Evolutionary conservation across 2,329 filamentous ascomycete genomes (phyloP), one percentile per base, ranked within the genome.

Genomic region (Blumeriella jaapii): DNA sequence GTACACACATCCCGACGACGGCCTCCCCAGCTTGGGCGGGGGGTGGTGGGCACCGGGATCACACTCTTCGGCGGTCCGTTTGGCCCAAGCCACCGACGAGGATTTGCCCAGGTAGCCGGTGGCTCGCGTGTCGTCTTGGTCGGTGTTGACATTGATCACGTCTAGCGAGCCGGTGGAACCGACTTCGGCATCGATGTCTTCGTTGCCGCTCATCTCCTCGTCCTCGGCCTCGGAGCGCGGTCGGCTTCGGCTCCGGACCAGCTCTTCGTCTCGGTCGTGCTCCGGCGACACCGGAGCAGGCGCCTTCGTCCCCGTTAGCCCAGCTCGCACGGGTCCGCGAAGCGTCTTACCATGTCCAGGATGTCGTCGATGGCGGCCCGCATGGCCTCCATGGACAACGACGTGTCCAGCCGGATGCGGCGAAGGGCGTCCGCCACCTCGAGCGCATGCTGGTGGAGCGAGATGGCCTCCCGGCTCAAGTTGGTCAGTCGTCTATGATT

Each of bases 81-180:
- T 44, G 1, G 42, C 40, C 50, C 47, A 53, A 19, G 46, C 31
- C 11, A 50, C 46, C 6, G 48, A 31, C 3, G 46, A 47, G 7
- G 48, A 45, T 28, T 47, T 51, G 1, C 49, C 49, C 18, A 51
- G 22, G 30, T 47, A 40, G 9, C 47, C 49, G 3, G 36, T 47
- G 8, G 44, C 40, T 28, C 44, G 28, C 2, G 34, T 50, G 12
- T 49, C 44, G 15, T 49, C 46, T 26, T 29, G 42, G 34, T 52
- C 48, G 3, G 36, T 39, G 29, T 52, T 47, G 4, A 46, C 26
- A 31, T 47, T 37, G 17, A 44, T 38, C n/a, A 36, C 41, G 36
- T 51, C 50, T 2, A 49, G 11, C 13, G 50, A 49, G 4, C 44
- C 44, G n/a, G 44, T 52, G 2, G 50, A 52, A n/a, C 47, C 50